Evolutionary conservation across 208 protist genomes (phyloP).

Genomic region (Crithidia thermophila): DNA sequence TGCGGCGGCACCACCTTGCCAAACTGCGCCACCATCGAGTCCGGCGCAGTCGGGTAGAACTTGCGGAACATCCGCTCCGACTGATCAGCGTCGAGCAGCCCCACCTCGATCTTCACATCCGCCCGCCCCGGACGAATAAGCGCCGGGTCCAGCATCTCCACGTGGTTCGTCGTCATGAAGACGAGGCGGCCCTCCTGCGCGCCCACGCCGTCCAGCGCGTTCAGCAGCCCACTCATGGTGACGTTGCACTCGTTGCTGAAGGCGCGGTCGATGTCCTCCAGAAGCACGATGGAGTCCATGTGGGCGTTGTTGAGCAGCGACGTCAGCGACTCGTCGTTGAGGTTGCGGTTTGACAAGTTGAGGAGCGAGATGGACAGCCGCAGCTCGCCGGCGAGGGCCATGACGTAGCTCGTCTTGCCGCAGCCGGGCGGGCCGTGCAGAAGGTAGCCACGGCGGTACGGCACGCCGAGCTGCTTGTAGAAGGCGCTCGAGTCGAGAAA

Average conservation of each 20-base stretch:
- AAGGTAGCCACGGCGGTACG: constrained; percentile 96
- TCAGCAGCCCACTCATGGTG: constrained; percentile 96
- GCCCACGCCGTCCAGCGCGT: constrained; percentile 96
- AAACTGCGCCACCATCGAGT: constrained; percentile 42
- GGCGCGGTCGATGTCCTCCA: constrained; percentile 96
- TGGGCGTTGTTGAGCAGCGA: constrained; percentile 86
- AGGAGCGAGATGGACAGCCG: constrained; percentile 94
- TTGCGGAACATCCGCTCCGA: constrained; percentile 79
- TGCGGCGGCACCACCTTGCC: constrained; percentile 39
- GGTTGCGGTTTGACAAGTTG: constrained; percentile 83
- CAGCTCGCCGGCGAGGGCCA: constrained; percentile 92
- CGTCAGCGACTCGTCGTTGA: constrained; percentile 90
- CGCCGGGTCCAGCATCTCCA: constrained; percentile 93
- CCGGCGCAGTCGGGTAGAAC: constrained; percentile 78
- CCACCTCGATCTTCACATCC: constrained; percentile 93
- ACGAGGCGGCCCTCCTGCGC: constrained; percentile 95
- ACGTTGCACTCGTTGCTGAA: constrained; percentile 90
- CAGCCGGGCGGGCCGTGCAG: constrained; percentile 95
- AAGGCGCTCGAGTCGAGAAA: constrained; percentile 87
- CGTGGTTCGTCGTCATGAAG: constrained; percentile 98
- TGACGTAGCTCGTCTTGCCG: constrained; percentile 95
- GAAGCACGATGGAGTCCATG: constrained; percentile 88
- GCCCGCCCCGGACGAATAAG: constrained; percentile 95
- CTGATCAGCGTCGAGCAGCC: constrained; percentile 70
- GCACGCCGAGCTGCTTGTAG: constrained; percentile 94